Evolutionary conservation across 306 rosid genomes (phyloP), one percentile per base, ranked within the genome.

Genomic region (Ceratonia siliqua): DNA sequence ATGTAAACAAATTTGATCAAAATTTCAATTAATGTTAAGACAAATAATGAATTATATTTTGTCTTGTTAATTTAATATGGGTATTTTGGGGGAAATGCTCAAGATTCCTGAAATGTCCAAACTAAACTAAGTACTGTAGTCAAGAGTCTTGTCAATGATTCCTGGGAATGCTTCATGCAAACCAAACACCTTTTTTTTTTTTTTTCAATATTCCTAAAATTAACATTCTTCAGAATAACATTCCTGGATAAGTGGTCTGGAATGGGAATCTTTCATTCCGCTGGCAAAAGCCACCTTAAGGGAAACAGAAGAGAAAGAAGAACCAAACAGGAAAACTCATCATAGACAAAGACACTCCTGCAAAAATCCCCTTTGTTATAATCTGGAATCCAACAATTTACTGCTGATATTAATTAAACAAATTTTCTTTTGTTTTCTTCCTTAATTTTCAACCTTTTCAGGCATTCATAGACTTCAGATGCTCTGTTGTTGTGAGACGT

Each of bases 401-500:
- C 21, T 1, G 14, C 8, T 15, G n/a, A 27, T 41, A 24, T 45
- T 45, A 42, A n/a, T n/a, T n/a, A n/a, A n/a, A n/a, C n/a, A 43
- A 39, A 21, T 70, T 57, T 41, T 55, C 9, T 66, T 57, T 75
- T 70, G 38, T 27, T 62, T 30, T 6, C 15, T 39, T 67, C 71
- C 45, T 17, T n/a, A 45, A 62, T 75, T n/a, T 53, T 65, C 6
- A 35, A 64, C 67, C 13, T 61, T 15, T 53, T 46, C 90, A 94
- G 96, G 96, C 92, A 22, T 94, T 94, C 81, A 75, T 94, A 76
- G 93, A 90, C 75, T 94, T 94, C 74, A 90, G 99, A 80, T 94
- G 97, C 82, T 88, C 89, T 59, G 93, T 94, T 73, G 79, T 94
- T 35, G 97, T 88, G 86, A 90, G 96, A 72, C 96, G 96, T 62